Conservation (phyloP, 2,329 filamentous ascomycete species). For the Fusarium sp. region DNA sequence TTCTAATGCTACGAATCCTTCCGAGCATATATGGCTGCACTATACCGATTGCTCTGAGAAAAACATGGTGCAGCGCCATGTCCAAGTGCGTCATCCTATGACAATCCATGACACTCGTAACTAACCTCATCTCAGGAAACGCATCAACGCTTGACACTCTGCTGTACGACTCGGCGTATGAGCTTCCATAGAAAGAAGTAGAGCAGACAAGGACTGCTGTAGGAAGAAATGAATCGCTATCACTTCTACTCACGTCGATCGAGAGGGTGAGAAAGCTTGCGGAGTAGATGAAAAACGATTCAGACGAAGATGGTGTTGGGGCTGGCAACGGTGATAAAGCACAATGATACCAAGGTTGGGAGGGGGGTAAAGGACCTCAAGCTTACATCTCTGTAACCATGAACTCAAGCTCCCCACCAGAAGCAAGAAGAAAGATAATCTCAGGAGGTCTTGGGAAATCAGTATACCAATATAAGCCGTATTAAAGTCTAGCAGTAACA, state of each 20-base stretch:
- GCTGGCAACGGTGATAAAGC: rapidly evolving
- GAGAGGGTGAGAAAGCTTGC: no score
- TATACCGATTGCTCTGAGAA: background rate
- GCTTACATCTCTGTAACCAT: background rate
- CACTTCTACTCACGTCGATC: no score
- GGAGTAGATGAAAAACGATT: no score
- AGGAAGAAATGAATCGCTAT: no score
- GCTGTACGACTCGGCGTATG: no score
- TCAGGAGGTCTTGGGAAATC: background rate
- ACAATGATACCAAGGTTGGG: no score
- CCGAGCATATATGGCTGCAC: background rate
- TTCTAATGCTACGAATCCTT: no score
- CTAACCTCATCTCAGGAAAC: no score
- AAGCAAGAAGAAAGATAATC: background rate
- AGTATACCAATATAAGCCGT: background rate
- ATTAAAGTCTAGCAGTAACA: background rate
- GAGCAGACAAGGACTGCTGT: no score
- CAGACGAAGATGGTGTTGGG: rapidly evolving
- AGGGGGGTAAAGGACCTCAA: rapidly evolving
- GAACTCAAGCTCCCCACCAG: rapidly evolving
- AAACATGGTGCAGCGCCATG: rapidly evolving
- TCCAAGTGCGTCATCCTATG: background rate
- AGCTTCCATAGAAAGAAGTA: no score
- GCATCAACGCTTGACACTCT: no score
- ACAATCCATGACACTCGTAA: background rate